A percentile compares a stretch with the other conserved stretches of the same genome.
phyloP scores from a whole-genome alignment of 352 stramenopile species.

The Globisporangium carolinianum region DNA sequence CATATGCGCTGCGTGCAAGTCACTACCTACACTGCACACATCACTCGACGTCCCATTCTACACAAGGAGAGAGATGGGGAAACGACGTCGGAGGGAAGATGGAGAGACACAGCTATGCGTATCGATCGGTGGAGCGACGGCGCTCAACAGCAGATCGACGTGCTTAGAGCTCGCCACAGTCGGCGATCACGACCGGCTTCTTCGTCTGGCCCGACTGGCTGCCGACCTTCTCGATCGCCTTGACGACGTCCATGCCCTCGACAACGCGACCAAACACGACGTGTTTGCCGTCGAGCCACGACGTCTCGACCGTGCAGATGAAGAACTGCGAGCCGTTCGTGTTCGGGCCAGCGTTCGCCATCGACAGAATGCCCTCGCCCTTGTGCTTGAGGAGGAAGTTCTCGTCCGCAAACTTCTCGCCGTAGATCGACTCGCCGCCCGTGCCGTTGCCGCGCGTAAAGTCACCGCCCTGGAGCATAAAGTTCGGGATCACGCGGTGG shows the following conservation, averaged over 20 bases:
- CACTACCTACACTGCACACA: background rate
- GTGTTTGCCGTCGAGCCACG: conserved; percentile 90
- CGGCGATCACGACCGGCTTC: conserved; percentile 89
- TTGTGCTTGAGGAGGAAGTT: conserved; percentile 94
- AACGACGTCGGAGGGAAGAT: background rate
- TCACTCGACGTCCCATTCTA: background rate
- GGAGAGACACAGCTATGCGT: background rate
- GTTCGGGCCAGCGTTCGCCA: conserved; percentile 96
- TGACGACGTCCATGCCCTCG: conserved; percentile 97
- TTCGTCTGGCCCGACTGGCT: conserved; percentile 89
- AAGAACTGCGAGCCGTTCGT: conserved; percentile 98
- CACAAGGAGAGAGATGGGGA: too few species aligned
- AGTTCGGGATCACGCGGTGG: conserved; percentile 91
- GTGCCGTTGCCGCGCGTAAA: conserved; percentile 89
- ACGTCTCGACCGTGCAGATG: conserved; percentile 89
- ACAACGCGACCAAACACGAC: conserved; percentile 95
- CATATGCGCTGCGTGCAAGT: background rate
- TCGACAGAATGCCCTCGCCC: conserved; percentile 89
- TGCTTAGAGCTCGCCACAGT: conserved; percentile 92
- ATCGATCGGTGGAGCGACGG: background rate
- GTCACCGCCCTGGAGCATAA: conserved; percentile 97
- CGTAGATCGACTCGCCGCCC: conserved; percentile 95
- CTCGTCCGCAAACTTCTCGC: conserved; percentile 93
- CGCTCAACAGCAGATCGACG: background rate
- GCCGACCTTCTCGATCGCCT: conserved; percentile 94